Conservation (phyloP, 768 basidiomycete species). For the Boletus coccyginus region DNA sequence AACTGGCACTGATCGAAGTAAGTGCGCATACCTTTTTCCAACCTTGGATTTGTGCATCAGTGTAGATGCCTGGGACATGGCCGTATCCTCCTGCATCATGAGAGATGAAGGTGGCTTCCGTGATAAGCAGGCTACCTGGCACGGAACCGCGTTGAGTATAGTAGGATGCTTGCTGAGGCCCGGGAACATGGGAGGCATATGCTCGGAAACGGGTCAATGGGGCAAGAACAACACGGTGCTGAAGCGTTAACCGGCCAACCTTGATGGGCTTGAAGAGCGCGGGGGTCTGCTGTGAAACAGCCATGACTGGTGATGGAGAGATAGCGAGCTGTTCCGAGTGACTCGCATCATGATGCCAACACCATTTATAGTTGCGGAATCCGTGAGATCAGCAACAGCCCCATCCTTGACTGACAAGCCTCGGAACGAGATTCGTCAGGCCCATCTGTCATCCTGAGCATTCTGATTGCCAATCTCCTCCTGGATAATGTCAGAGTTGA, state of each 20-base stretch:
- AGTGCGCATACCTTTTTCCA: slow-evolving; percentile 44
- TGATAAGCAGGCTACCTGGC: slow-evolving; percentile 53
- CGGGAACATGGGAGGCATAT: slow-evolving; percentile 33
- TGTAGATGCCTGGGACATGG: slow-evolving; percentile 64
- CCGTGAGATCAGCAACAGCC: no score
- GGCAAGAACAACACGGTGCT: slow-evolving; percentile 53
- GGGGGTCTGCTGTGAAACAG: background rate
- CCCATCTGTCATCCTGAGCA: no score
- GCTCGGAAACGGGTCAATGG: slow-evolving; percentile 50
- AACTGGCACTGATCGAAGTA: no score
- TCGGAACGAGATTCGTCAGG: no score
- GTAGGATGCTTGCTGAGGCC: slow-evolving; percentile 41
- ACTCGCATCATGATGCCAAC: no score
- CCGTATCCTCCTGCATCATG: slow-evolving; percentile 45
- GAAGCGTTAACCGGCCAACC: slow-evolving; percentile 40
- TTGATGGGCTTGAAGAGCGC: slow-evolving; percentile 46
- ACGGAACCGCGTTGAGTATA: slow-evolving; percentile 46
- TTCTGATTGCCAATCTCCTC: no score
- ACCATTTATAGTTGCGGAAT: no score
- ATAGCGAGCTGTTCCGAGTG: no score
- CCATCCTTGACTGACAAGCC: no score
- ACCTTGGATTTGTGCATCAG: slow-evolving; percentile 48
- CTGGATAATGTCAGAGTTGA: no score
- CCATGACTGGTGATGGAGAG: background rate
- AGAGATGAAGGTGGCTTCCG: slow-evolving; percentile 56